phyloP scores from a whole-genome alignment of 768 basidiomycete species.

The Lactifluus pinguis region DNA sequence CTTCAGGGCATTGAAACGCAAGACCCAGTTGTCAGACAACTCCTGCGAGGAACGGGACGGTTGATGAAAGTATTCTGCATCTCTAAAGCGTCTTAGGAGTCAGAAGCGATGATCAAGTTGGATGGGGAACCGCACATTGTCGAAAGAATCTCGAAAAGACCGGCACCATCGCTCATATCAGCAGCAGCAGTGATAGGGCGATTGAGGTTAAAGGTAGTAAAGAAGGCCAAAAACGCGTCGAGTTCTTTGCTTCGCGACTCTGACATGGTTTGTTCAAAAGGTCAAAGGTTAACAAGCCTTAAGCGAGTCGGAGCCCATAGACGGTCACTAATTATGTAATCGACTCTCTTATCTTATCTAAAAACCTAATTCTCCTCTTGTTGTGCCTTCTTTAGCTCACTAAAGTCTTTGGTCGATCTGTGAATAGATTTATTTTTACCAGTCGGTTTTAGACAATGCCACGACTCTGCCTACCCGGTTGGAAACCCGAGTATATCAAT shows the following conservation, averaged over 20 bases:
- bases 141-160: constrained; percentile 66
- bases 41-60: constrained; percentile 49
- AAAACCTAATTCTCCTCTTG: constrained; percentile 14
- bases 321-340: neutral
- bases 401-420: constrained; percentile 33
- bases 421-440: neutral
- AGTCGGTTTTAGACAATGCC: neutral
- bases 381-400: constrained; percentile 31
- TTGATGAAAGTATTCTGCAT: constrained; percentile 69
- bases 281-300: no score
- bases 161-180: constrained; percentile 75
- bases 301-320: neutral
- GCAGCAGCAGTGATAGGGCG: constrained; percentile 51
- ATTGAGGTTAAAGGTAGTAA: constrained; percentile 60
- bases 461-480: constrained; percentile 37
- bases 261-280: constrained; percentile 12
- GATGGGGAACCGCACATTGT: constrained; percentile 48
- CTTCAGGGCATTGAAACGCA: constrained; percentile 77
- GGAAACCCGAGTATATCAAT: constrained; percentile 57
- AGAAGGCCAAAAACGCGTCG: constrained; percentile 75
- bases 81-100: constrained; percentile 36
- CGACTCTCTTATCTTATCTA: neutral
- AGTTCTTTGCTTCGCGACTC: constrained; percentile 51
- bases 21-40: constrained; percentile 80
- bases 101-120: neutral